These are phyloP conservation scores for Cladorrhinum sp. DNA, from an alignment of 2,329 filamentous ascomycete genomes.

Conservation along the genomic window DNA sequence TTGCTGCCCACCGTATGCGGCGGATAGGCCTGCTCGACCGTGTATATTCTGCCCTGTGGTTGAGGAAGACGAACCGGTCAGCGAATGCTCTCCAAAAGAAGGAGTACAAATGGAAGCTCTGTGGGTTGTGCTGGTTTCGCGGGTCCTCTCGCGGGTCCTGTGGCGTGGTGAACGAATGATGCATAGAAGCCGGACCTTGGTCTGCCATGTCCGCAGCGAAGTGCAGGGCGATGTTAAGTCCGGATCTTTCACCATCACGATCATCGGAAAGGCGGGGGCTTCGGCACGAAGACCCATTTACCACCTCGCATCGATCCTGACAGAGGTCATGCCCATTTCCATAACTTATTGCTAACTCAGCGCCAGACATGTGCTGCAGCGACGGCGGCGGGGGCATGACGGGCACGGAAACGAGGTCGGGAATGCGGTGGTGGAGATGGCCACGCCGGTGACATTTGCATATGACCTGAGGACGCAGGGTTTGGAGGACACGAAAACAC, in stretches of 20 bases:
- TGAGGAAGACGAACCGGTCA: background rate
- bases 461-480: background rate
- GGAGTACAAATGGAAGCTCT: background rate
- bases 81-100: background rate
- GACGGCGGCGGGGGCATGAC: background rate
- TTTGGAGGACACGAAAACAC: background rate
- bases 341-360: background rate
- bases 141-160: too few relatives aligned
- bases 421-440: background rate
- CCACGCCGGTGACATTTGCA: constrained; percentile 5
- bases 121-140: background rate
- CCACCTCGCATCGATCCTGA: background rate
- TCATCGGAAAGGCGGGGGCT: background rate
- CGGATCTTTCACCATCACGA: background rate
- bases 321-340: background rate
- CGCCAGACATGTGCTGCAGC: background rate
- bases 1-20: constrained; percentile 39
- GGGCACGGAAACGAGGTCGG: background rate
- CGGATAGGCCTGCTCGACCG: constrained; percentile 32
- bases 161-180: background rate
- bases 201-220: background rate
- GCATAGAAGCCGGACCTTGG: background rate
- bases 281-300: background rate
- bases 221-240: background rate
- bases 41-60: constrained; percentile 49